Evolutionary conservation across 805 yeast genomes (phyloP), one percentile per base, ranked within the genome.

Genomic region (Yamadazyma kitorensis): DNA sequence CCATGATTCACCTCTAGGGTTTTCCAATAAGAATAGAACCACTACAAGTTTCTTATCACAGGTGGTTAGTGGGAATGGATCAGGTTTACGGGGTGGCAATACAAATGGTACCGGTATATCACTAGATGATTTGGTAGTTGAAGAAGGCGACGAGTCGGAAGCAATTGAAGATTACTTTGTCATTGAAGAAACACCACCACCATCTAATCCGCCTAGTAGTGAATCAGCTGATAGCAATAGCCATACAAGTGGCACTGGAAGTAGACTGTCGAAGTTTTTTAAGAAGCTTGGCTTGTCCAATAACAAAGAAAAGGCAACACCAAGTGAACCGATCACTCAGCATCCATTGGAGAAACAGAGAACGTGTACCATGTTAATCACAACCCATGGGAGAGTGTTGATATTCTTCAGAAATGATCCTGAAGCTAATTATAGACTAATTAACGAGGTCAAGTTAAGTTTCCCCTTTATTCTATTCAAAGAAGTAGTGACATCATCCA

Each of bases 331-430:
- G 12, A 17, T 31, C 3, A 33, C 43, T 15, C 44, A 41, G 22
- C 51, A 53, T 34, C 54, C 57, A 9, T 33, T 61, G 24, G 74
- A 68, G 5, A 68, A 61, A 28, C 61, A 62, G 33, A 55, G 65
- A 36, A 63, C 67, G 7, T 70, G 85, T 42, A 70, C 80, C 1
- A 46, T 81, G 39, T 44, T 82, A 10, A 60, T 81, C 0, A 83
- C 89, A 2, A 66, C 77, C 1, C 70, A 70, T 49, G 91, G 88
- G 1, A 63, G 89, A 30, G 77, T 74, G 1, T 54, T 84, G 39
- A 49, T 82, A 1, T 76, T 83, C 40, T 57, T 61, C 44, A 57
- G 70, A 20, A 62, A 57, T 26, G 72, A 62, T 36, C 57, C 61
- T 14, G 63, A 59, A 6, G 66, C 55, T 11, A 52, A 64, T 22